Percentiles rank a stretch among this genome's conserved stretches.
These are phyloP conservation scores for Heracleum sosnowskyi DNA, from an alignment of 129 eudicot genomes.

Conservation along the genomic window DNA sequence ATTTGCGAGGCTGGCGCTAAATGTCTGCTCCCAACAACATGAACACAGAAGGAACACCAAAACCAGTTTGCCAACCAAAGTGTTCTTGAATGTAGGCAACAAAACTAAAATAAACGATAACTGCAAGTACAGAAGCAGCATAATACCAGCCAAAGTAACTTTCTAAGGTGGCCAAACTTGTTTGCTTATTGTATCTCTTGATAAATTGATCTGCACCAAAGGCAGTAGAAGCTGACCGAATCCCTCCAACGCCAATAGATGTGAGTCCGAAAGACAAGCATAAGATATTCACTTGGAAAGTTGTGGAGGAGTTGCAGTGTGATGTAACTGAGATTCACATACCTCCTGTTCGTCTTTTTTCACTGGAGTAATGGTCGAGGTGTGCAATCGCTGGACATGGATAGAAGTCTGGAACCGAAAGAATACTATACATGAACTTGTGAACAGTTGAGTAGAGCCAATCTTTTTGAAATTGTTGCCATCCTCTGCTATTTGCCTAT, in stretches of 20 bases:
- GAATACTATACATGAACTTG: too few species aligned
- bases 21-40: conserved; percentile 7
- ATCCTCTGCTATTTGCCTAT: too few species aligned
- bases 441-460: too few species aligned
- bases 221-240: conserved; percentile 34
- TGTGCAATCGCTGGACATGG: too few species aligned
- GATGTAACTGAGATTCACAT: too few species aligned
- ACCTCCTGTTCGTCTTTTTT: too few species aligned
- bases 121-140: conserved; percentile 17
- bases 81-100: not conserved
- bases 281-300: conserved; percentile 20
- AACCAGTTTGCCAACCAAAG: conserved; percentile 11
- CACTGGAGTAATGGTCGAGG: too few species aligned
- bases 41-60: conserved; percentile 23
- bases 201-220: conserved; percentile 45
- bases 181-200: not conserved
- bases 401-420: too few species aligned
- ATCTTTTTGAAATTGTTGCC: too few species aligned
- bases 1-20: not conserved
- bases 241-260: too few species aligned
- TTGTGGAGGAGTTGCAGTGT: conserved; percentile 16
- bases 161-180: conserved; percentile 8
- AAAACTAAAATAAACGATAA: not conserved
- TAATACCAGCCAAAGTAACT: conserved; percentile 41
- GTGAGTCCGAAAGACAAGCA: conserved; percentile 25